Base-by-base conservation (phyloP, 164 flowering plant species). In the Sedum album region DNA sequence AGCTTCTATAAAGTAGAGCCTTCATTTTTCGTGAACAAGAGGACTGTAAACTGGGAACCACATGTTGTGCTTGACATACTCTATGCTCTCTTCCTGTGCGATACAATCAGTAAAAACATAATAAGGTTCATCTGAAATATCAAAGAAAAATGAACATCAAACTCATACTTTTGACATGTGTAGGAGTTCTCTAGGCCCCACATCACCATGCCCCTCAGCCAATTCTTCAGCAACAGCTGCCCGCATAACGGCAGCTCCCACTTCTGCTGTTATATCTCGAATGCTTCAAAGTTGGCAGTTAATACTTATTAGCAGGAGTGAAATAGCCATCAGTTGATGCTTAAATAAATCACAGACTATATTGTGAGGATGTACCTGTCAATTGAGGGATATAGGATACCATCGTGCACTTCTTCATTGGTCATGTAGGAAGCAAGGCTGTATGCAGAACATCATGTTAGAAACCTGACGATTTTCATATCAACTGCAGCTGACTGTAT, bases 371-470 rank as follows among this genome's bases (percentile, higher is more conserved):
- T 8, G 41, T 80, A 94, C 97, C 94, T 79, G 25, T 80, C 76
- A 44, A 91, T 79, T 18, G 95, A 85, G 71, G 99, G 97, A 79
- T 81, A 94, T 57, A 94, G 77, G 60, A 90, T 77, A 48, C 97
- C 99, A n/a, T 75, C 80, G 60, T 83, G 81, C 60, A 85, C 80
- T 76, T 94, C 92, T 63, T 91, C 96, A 70, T 94, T 96, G 4
- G 82, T 88, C 80, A 94, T 91, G 70, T 90, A 94, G 20, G 97
- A 88, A 55, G 99, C 99, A 73, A 91, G 97, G 83, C 97, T 94
- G 91, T 64, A 76, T 33, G 15, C 14, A 1, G 18, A 71, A 41
- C 68, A 69, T 55, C 49, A 73, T 21, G 65, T 76, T 61, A 75
- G 42, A 48, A 66, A 67, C 35, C 18, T 57, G 33, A 28, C 17